phyloP scores from a whole-genome alignment of 257 asterid species.

The Datura wrightii region DNA sequence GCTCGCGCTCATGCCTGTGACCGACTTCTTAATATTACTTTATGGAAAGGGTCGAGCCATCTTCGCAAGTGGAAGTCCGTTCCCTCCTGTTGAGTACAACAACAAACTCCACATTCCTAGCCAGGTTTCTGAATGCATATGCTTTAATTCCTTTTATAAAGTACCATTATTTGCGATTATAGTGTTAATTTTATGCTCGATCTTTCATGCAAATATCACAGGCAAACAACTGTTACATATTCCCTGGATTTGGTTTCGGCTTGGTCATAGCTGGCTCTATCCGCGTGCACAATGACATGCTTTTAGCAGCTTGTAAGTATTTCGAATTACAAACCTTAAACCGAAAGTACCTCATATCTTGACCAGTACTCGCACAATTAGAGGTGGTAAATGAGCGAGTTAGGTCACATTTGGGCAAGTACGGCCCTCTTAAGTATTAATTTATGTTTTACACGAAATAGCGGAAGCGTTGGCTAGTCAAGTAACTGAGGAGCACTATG shows the following conservation, averaged over 20 bases:
- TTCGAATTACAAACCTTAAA: background rate
- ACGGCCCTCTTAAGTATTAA: background rate
- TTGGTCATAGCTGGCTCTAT: slow-evolving; percentile 88
- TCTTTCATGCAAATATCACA: slow-evolving; percentile 33
- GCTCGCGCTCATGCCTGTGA: background rate
- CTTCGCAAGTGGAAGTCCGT: slow-evolving; percentile 94
- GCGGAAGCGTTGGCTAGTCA: slow-evolving; percentile 96
- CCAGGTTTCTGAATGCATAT: slow-evolving; percentile 60
- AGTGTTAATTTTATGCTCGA: background rate
- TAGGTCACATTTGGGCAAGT: background rate
- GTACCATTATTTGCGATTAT: background rate
- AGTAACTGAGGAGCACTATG: slow-evolving; percentile 83
- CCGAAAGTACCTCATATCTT: background rate
- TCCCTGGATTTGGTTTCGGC: slow-evolving; percentile 95
- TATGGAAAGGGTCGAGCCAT: slow-evolving; percentile 77
- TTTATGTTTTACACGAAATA: slow-evolving; percentile 44
- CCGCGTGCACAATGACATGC: slow-evolving; percentile 95
- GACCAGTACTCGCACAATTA: background rate
- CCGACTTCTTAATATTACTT: background rate
- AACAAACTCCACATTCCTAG: slow-evolving; percentile 73
- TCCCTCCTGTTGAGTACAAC: slow-evolving; percentile 70
- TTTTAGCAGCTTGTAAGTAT: slow-evolving; percentile 91
- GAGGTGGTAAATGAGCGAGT: background rate
- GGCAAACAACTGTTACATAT: slow-evolving; percentile 96
- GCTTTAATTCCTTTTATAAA: slow-evolving; percentile 5